phyloP scores from a whole-genome alignment of 2,329 filamentous ascomycete species.

The Verticillium nonalfalfae region DNA sequence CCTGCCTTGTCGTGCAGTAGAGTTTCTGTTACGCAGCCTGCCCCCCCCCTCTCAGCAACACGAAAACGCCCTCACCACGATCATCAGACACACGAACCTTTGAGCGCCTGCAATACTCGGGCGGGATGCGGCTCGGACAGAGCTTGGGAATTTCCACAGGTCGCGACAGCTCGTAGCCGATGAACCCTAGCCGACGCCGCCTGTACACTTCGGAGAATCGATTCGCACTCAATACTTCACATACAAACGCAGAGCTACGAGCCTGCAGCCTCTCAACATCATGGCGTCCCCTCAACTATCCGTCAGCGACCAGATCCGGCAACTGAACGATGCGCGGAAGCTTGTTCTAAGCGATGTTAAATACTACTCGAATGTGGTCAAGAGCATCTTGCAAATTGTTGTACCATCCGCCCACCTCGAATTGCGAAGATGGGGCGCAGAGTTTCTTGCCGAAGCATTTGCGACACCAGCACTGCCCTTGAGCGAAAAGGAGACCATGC shows the following conservation, averaged over 20 bases:
- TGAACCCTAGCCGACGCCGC: slow-evolving; percentile 1
- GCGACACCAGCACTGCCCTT: slow-evolving; percentile 77
- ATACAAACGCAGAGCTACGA: not conserved
- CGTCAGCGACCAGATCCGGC: slow-evolving; percentile 71
- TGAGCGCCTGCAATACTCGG: not conserved
- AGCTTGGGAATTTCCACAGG: slow-evolving; percentile 10
- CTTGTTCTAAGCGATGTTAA: slow-evolving; percentile 81
- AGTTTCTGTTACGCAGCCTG: not conserved
- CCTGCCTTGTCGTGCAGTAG: not conserved
- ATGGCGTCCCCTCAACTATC: slow-evolving; percentile 50
- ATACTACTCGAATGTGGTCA: slow-evolving; percentile 88
- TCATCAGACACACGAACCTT: not conserved
- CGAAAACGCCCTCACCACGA: not conserved
- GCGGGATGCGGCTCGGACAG: slow-evolving; percentile 9
- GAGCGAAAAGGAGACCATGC: slow-evolving; percentile 74
- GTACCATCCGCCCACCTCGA: slow-evolving; percentile 68
- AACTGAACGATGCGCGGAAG: slow-evolving; percentile 85
- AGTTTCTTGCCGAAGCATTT: slow-evolving; percentile 94
- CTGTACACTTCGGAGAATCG: not conserved
- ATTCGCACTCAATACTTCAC: not conserved
- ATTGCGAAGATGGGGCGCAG: slow-evolving; percentile 89
- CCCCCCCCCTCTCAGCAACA: not conserved
- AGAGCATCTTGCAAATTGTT: slow-evolving; percentile 88
- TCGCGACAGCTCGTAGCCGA: slow-evolving; percentile 9
- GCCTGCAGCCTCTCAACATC: slow-evolving; percentile 12